Evolutionary conservation across 768 basidiomycete genomes (phyloP).

Genomic region (Russula ochroleuca): DNA sequence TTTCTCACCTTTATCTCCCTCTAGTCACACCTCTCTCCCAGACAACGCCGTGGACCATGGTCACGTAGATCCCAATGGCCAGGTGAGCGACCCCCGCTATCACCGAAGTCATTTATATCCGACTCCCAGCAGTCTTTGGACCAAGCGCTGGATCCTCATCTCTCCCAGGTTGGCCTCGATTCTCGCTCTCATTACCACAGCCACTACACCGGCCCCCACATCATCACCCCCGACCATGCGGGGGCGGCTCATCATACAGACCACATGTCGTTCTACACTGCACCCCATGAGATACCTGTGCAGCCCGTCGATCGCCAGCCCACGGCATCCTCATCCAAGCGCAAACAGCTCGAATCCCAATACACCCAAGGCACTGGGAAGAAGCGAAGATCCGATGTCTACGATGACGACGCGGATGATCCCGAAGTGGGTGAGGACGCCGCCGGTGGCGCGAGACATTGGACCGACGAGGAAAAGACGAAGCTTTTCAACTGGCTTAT

Average conservation of each 20-base stretch:
- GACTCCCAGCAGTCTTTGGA: conserved; percentile 23
- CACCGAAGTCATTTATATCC: conserved; percentile 18
- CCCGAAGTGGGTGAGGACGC: conserved; percentile 29
- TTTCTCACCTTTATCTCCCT: conserved; percentile 26
- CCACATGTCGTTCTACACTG: conserved; percentile 24
- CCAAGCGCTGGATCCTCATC: conserved; percentile 29
- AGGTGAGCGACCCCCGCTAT: conserved; percentile 23
- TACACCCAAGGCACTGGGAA: conserved; percentile 21
- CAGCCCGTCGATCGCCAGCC: conserved; percentile 26
- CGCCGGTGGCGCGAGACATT: conserved; percentile 66
- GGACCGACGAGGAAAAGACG: conserved; percentile 81
- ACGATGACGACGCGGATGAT: conserved; percentile 27
- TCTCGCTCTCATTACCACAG: conserved; percentile 28
- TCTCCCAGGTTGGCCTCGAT: conserved; percentile 28
- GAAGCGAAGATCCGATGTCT: conserved; percentile 26
- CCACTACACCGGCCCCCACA: conserved; percentile 25
- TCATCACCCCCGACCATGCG: conserved; percentile 25
- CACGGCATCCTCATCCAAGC: conserved; percentile 22
- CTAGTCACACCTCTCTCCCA: conserved; percentile 26
- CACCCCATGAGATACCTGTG: conserved; percentile 24
- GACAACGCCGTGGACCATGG: conserved; percentile 28
- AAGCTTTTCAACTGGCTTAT: conserved; percentile 77
- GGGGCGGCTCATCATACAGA: conserved; percentile 26
- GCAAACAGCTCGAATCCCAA: conserved; percentile 24
- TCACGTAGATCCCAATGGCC: conserved; percentile 28